Evolutionary conservation across 2,329 filamentous ascomycete genomes (phyloP).

Genomic region (Aspergillus eucalypticola): DNA sequence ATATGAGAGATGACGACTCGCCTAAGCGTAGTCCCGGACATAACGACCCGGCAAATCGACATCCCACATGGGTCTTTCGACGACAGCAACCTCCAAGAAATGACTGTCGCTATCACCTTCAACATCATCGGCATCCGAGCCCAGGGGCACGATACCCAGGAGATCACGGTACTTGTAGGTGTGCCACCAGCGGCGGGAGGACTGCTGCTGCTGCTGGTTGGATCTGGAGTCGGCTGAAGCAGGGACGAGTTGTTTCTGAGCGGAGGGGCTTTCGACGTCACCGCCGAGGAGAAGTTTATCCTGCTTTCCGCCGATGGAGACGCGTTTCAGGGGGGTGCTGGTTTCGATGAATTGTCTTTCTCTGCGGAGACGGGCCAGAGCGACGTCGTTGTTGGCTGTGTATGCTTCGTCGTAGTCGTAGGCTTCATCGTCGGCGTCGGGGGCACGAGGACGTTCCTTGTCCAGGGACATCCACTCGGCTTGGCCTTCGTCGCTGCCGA

Average conservation of each 20-base stretch:
- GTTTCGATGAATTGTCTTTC: slow-evolving; percentile 23
- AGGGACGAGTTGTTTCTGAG: slow-evolving; percentile 27
- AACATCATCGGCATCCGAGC: slow-evolving; percentile 30
- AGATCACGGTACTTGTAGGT: slow-evolving; percentile 96
- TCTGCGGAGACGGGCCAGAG: slow-evolving; percentile 35
- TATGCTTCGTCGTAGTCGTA: slow-evolving; percentile 38
- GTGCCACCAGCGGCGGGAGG: slow-evolving; percentile 61
- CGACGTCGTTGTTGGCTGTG: slow-evolving; percentile 30
- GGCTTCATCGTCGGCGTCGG: slow-evolving; percentile 26
- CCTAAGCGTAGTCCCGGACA: slow-evolving; percentile 55
- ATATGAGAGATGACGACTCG: neutral
- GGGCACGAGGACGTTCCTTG: slow-evolving; percentile 20
- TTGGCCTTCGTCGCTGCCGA: slow-evolving; percentile 39
- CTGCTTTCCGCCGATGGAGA: slow-evolving; percentile 11
- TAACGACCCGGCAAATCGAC: slow-evolving; percentile 74
- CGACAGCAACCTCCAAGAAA: slow-evolving; percentile 72
- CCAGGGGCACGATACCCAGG: slow-evolving; percentile 68
- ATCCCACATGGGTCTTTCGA: slow-evolving; percentile 85
- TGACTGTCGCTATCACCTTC: slow-evolving; percentile 18
- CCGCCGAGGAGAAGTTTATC: slow-evolving; percentile 15
- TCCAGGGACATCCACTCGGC: slow-evolving; percentile 39
- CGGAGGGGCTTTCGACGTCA: slow-evolving; percentile 21
- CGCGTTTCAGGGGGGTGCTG: slow-evolving; percentile 23
- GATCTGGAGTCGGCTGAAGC: slow-evolving; percentile 27
- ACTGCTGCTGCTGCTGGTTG: slow-evolving; percentile 14